Base-by-base conservation (phyloP, 768 basidiomycete genomes). In the Leccinum subtestaceum region DNA sequence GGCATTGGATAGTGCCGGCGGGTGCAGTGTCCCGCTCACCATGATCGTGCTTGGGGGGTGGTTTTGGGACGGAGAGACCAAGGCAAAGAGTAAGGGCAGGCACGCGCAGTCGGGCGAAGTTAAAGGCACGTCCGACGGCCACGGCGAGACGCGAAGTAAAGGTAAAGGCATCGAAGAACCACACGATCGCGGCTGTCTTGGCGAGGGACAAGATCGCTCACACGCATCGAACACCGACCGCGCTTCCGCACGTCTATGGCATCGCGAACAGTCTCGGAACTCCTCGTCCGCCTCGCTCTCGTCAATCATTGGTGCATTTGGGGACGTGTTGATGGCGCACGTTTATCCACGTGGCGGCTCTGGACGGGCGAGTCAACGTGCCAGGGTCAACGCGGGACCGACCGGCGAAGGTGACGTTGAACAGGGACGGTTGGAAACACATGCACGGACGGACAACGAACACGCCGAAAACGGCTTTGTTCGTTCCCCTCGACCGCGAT, bases 1-100 rank as follows among this genome's bases (percentile, higher is more conserved):
- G 29, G 88, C 91, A 0, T 72, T 95, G 52, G 78, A 76, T 2
- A 75, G 77, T 12, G 85, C 88, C 1, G 91, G 93, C 1, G 84
- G 80, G 60, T 93, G 91, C 60, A 87, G 88, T 10, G 88, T 98
- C 60, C 96, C 95, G 0, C 68, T 98, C 27, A 98, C 95, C 2
- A 77, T 97, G 25, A 81, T 98, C 57, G 93, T 97, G 6, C 86
- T 98, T 46, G 95, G 95, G 11, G 94, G 91, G 13, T 98, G 95
- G 78, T 96, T 96, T 75, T 89, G 86, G 70, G 77, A 76, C 0
- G 76, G 79, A 11, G 57, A 63, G 2, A 21, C 55, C 31, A 48
- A 57, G 2, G 5, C 31, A 5, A 57, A 45, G 2, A n/a, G 1
- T 2, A 60, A 43, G 27, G 5, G 7, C 31, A 17, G 29, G 2